phyloP scores from a whole-genome alignment of 768 basidiomycete species.

The Mrakia gelida region DNA sequence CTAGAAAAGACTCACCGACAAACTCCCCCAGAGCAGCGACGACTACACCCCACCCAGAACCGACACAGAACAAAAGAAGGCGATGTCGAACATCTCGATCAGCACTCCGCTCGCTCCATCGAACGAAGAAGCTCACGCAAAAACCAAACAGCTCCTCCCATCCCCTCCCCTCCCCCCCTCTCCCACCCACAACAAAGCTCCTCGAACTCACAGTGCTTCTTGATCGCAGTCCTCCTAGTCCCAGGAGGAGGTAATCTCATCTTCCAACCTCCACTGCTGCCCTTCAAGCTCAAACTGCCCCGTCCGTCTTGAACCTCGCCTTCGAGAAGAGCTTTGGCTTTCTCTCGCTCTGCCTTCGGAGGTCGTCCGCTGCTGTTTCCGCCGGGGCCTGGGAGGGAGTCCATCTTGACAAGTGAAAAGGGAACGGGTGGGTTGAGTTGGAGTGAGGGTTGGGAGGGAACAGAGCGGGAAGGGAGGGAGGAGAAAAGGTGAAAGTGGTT shows the following conservation, averaged over 20 bases:
- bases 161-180: too few relatives aligned
- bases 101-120: too few relatives aligned
- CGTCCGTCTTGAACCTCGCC: background rate
- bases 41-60: background rate
- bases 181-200: background rate
- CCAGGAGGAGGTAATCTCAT: background rate
- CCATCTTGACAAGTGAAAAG: too few relatives aligned
- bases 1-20: background rate
- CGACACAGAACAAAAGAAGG: background rate
- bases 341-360: too few relatives aligned
- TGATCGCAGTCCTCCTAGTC: background rate
- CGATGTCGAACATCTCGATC: too few relatives aligned
- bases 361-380: too few relatives aligned
- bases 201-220: constrained; percentile 8
- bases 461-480: background rate
- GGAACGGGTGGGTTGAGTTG: too few relatives aligned
- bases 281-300: background rate
- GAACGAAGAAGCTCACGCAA: too few relatives aligned
- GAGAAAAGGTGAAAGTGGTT: background rate
- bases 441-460: too few relatives aligned
- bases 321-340: too few relatives aligned
- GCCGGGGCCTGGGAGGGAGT: too few relatives aligned
- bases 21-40: constrained; percentile 20
- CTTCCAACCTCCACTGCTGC: background rate
- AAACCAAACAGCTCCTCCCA: too few relatives aligned